Percentiles rank a stretch among this genome's conserved stretches.
Conservation (phyloP, 768 basidiomycete genomes). For the Xerocomus spinulosus region DNA sequence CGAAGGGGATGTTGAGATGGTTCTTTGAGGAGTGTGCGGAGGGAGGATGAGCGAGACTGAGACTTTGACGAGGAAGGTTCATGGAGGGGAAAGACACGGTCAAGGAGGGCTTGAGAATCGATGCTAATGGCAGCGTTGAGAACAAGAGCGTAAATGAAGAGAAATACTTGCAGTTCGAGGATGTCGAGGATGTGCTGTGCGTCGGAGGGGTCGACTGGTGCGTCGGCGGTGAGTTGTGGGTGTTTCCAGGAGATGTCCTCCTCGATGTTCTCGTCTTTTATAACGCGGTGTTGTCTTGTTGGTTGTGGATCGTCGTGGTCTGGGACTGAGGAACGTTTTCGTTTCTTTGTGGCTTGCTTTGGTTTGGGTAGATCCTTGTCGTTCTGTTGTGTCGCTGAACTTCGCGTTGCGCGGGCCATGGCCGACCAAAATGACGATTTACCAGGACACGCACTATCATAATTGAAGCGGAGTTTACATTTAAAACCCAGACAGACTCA, state of each 20-base stretch:
- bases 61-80: constrained; percentile 39
- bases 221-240: constrained; percentile 41
- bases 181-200: constrained; percentile 57
- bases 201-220: constrained; percentile 40
- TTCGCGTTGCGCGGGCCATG: constrained; percentile 74
- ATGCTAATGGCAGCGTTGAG: constrained; percentile 37
- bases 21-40: constrained; percentile 55
- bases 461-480: constrained; percentile 9
- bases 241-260: constrained; percentile 19
- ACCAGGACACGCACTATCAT: constrained; percentile 14
- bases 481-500: constrained; percentile 31
- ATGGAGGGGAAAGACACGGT: constrained; percentile 67
- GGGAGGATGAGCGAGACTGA: constrained; percentile 37
- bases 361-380: constrained; percentile 33
- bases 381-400: constrained; percentile 45
- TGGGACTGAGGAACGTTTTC: constrained; percentile 53
- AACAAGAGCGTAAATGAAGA: neutral
- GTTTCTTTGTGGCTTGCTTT: constrained; percentile 50
- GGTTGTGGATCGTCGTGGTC: constrained; percentile 46
- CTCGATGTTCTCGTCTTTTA: constrained; percentile 34
- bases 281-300: constrained; percentile 43
- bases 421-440: constrained; percentile 24
- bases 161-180: constrained; percentile 46
- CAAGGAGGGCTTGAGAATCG: constrained; percentile 72
- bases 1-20: constrained; percentile 50